Percentiles rank a stretch among this genome's conserved stretches.
Evolutionary conservation across 768 basidiomycete species (phyloP).

Genomic region (Collybia sordida): DNA sequence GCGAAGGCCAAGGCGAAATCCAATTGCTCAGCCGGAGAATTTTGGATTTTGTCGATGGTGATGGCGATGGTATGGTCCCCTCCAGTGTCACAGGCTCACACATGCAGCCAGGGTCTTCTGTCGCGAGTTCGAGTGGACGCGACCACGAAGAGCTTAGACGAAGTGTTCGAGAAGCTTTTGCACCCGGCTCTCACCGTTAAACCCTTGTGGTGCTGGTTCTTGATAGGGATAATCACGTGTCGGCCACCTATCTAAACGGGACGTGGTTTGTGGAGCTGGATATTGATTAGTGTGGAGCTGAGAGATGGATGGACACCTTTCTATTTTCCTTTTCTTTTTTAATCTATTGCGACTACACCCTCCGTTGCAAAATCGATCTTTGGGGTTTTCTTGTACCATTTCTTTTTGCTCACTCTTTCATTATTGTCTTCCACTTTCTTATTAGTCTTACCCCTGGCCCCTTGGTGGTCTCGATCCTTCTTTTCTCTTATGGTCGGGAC

Average conservation of each 20-base stretch:
- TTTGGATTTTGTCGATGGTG: conserved; percentile 82
- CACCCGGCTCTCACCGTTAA: conserved; percentile 59
- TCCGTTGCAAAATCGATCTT: conserved; percentile 8
- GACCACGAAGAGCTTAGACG: conserved; percentile 81
- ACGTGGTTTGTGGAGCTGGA: conserved; percentile 1
- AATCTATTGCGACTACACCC: conserved; percentile 2
- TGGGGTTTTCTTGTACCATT: conserved; percentile 17
- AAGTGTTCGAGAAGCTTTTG: conserved; percentile 82
- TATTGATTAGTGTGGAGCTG: conserved; percentile 2
- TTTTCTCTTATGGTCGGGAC: conserved; percentile 6
- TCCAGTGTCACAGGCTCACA: conserved; percentile 67
- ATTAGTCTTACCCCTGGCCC: conserved; percentile 3
- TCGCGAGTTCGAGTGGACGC: conserved; percentile 57
- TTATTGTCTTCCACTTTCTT: conserved; percentile 7
- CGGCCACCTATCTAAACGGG: background rate
- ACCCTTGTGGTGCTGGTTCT: conserved; percentile 5
- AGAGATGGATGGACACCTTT: conserved; percentile 6
- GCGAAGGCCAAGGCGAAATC: conserved; percentile 91
- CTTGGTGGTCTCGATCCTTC: conserved; percentile 8
- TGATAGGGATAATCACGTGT: background rate
- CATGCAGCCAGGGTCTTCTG: conserved; percentile 66
- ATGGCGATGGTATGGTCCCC: conserved; percentile 56
- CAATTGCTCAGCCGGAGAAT: conserved; percentile 82
- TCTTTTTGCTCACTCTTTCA: conserved; percentile 6
- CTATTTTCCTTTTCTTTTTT: conserved; percentile 1